These are phyloP conservation scores for Kuraishia piskuri DNA, from an alignment of 805 yeast genomes.

Conservation along the genomic window DNA sequence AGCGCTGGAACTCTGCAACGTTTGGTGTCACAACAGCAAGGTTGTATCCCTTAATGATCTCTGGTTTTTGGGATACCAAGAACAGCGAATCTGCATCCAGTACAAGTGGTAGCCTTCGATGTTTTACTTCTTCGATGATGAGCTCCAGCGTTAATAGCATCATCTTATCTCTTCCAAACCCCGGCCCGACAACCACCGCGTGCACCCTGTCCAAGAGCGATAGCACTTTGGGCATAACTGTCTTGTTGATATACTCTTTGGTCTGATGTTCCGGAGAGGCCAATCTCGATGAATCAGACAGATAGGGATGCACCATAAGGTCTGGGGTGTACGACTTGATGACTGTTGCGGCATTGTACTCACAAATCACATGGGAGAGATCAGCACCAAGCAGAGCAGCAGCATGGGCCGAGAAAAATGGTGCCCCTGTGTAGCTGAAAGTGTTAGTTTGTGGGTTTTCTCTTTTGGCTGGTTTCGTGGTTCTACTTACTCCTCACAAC, in stretches of 20 bases:
- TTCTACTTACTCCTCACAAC: slow-evolving; percentile 69
- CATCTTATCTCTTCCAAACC: slow-evolving; percentile 73
- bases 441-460: background rate
- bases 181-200: slow-evolving; percentile 86
- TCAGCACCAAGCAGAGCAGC: slow-evolving; percentile 84
- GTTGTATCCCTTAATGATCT: slow-evolving; percentile 41
- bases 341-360: slow-evolving; percentile 62
- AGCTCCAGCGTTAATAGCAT: slow-evolving; percentile 55
- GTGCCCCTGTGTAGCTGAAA: slow-evolving; percentile 82
- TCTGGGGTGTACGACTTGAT: slow-evolving; percentile 89
- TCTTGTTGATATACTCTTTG: slow-evolving; percentile 25
- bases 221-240: slow-evolving; percentile 48
- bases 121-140: slow-evolving; percentile 48
- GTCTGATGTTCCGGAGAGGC: background rate
- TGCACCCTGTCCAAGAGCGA: slow-evolving; percentile 59
- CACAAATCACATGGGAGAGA: slow-evolving; percentile 85
- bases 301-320: slow-evolving; percentile 91
- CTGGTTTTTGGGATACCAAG: slow-evolving; percentile 51
- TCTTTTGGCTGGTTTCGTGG: background rate
- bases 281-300: slow-evolving; percentile 37
- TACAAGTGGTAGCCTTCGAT: slow-evolving; percentile 58
- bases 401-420: slow-evolving; percentile 82
- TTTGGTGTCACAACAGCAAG: slow-evolving; percentile 83
- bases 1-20: slow-evolving; percentile 70
- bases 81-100: slow-evolving; percentile 88